Base-by-base conservation (phyloP, 2,329 filamentous ascomycete genomes). In the Coleophoma cylindrospora region DNA sequence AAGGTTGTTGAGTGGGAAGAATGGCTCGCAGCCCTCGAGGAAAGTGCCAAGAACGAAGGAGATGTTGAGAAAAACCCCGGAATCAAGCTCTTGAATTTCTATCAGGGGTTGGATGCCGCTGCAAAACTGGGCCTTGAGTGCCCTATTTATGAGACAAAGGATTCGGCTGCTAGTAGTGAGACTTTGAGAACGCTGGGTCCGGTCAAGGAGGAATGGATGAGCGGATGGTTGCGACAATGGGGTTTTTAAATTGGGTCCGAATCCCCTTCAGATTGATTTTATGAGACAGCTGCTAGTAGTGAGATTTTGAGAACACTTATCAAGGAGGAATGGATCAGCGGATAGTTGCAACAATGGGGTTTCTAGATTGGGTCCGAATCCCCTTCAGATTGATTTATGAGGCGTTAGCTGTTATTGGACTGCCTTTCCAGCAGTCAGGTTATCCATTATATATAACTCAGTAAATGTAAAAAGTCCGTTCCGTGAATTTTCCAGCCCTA, bases 11-110 rank as follows among this genome's bases (percentile, higher is more conserved):
- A 63, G 9, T 65, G 77, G 27, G 52, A 59, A 13, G 68, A 74
- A 32, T 81, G 77, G 77, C 59, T 80, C 2, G 43, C 59, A 2
- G 59, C 64, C 10, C 63, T 81, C 17, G 71, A 75, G 50, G 53
- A 68, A 51, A 75, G 72, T 49, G 64, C 64, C 1, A 3, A 66
- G 64, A 46, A 55, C 1, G n/a, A 34, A 2, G 64, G 60, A 47
- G 77, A 77, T 54, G 54, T 76, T 1, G 66, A 66, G 3, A 64
- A 60, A 49, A 79, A 77, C 54, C 75, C 75, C 0, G 76, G 70
- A 10, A 56, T 79, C 38, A 81, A 80, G 65, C 63, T 81, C 41
- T 55, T 80, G 0, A 62, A 62, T 19, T 69, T 53, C 43, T 47
- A 50, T 46, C 21, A 22, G 9, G 49, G 57, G 50, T 15, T 67